phyloP scores from a whole-genome alignment of 805 yeast genomes.

The Barnettozyma siamensis region DNA sequence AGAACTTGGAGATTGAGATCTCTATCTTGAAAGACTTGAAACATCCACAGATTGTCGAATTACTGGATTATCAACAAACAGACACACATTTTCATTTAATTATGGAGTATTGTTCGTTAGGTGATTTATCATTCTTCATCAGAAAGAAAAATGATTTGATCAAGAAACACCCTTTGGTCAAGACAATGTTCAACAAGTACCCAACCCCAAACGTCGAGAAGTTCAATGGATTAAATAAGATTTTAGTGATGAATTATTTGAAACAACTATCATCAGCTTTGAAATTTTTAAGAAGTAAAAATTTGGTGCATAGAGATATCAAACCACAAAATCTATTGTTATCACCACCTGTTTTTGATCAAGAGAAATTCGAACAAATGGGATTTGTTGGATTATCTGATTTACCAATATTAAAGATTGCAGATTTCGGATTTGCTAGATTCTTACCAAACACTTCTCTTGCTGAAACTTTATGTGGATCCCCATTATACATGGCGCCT shows the following conservation, averaged over 20 bases:
- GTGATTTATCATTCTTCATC: constrained; percentile 86
- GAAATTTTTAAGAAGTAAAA: constrained; percentile 71
- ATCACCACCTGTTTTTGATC: constrained; percentile 73
- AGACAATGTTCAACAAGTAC: constrained; percentile 68
- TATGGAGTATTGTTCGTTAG: constrained; percentile 96
- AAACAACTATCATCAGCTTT: constrained; percentile 85
- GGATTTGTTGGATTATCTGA: constrained; percentile 80
- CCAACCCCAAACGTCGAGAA: constrained; percentile 66
- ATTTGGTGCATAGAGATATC: constrained; percentile 90
- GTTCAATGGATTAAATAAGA: constrained; percentile 73
- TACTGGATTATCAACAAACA: constrained; percentile 79
- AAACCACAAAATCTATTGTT: constrained; percentile 86
- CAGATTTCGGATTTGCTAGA: constrained; percentile 97
- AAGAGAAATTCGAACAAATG: constrained; percentile 42
- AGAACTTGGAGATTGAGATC: constrained; percentile 89
- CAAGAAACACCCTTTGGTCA: constrained; percentile 71
- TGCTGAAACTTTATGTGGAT: constrained; percentile 97
- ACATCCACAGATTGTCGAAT: constrained; percentile 89
- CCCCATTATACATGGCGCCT: constrained; percentile 98
- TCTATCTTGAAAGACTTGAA: constrained; percentile 79
- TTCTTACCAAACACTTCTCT: constrained; percentile 87
- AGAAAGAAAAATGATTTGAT: constrained; percentile 67
- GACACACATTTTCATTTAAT: constrained; percentile 75
- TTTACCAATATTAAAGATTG: constrained; percentile 85
- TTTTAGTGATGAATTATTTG: constrained; percentile 74